Evolutionary conservation across 1,284 basidiomycete genomes (phyloP), one percentile per base, ranked within the genome.

Genomic region (Trametes polyzona): DNA sequence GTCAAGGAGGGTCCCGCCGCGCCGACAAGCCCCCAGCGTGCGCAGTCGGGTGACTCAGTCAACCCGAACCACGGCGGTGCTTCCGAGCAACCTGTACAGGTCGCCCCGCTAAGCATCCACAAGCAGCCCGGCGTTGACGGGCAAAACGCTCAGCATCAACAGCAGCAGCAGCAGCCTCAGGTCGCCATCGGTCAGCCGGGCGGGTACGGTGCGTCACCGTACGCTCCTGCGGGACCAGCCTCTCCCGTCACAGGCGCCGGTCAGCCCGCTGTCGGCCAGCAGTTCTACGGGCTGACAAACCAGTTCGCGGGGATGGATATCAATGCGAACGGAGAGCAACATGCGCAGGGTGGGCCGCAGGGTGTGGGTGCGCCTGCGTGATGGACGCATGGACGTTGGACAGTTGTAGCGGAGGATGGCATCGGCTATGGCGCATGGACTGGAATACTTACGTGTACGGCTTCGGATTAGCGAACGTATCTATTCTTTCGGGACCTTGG

Each of bases 1-100:
- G 76, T 92, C 44, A 87, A 80, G 58, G 83, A 82, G 50, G 63
- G 60, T 9, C 67, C 67, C 1, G 43, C 64, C 17, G 48, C 67
- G 5, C 57, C 65, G 2, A 41, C 60, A 2, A 11, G 52, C 11
- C 37, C 54, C n/a, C 42, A 54, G n/a, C 62, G 63, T 26, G 54
- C 48, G 9, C 41, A 26, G 44, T 66, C 66, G 9, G 42, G 39
- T 21, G 60, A 60, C 43, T 57, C 61, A 1, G 29, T 57, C 19
- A 41, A 43, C 11, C 54, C 55, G 16, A 43, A 44, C 16, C 21
- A 26, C 23, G 2, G 39, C 27, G 2, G 44, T 44, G 36, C 55
- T 12, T 11, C 46, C n/a, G 44, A 42, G 8, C 59, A 48, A 14
- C 40, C 19, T 11, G 35, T 30, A 1, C 52, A 58, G 27, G 52